phyloP scores from a whole-genome alignment of 495 filamentous ascomycete genomes.

The Penicillium crystallinum region DNA sequence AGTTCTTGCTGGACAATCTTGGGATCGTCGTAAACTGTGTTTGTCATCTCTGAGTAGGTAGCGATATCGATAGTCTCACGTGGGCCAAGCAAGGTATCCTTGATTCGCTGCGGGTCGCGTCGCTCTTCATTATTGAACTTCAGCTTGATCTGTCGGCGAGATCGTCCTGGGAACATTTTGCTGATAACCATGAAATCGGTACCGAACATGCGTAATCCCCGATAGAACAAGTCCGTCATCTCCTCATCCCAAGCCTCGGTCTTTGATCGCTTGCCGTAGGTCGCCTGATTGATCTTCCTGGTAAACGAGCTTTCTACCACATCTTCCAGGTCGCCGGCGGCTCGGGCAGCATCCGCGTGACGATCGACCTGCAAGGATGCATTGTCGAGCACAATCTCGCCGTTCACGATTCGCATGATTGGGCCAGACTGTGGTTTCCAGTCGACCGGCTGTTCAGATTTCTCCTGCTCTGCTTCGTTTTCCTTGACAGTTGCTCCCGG shows the following conservation, averaged over 20 bases:
- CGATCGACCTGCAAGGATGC: slow-evolving; percentile 74
- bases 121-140: slow-evolving; percentile 93
- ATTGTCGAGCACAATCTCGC: slow-evolving; percentile 75
- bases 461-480: slow-evolving; percentile 19
- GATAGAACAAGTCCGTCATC: slow-evolving; percentile 78
- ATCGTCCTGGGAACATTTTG: slow-evolving; percentile 71
- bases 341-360: slow-evolving; percentile 59
- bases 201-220: slow-evolving; percentile 78
- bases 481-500: slow-evolving; percentile 27
- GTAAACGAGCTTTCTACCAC: slow-evolving; percentile 81
- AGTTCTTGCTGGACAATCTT: slow-evolving; percentile 57
- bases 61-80: slow-evolving; percentile 57
- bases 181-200: slow-evolving; percentile 89
- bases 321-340: slow-evolving; percentile 52
- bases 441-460: slow-evolving; percentile 15
- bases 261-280: slow-evolving; percentile 66
- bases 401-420: slow-evolving; percentile 70
- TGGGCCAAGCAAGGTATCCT: slow-evolving; percentile 58
- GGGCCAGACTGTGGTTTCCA: slow-evolving; percentile 39
- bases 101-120: slow-evolving; percentile 63
- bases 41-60: slow-evolving; percentile 60
- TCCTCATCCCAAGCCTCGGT: slow-evolving; percentile 71
- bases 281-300: slow-evolving; percentile 64
- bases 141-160: slow-evolving; percentile 73
- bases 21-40: slow-evolving; percentile 49